phyloP scores from a whole-genome alignment of 257 asterid species.

The Solanum arcanum region DNA sequence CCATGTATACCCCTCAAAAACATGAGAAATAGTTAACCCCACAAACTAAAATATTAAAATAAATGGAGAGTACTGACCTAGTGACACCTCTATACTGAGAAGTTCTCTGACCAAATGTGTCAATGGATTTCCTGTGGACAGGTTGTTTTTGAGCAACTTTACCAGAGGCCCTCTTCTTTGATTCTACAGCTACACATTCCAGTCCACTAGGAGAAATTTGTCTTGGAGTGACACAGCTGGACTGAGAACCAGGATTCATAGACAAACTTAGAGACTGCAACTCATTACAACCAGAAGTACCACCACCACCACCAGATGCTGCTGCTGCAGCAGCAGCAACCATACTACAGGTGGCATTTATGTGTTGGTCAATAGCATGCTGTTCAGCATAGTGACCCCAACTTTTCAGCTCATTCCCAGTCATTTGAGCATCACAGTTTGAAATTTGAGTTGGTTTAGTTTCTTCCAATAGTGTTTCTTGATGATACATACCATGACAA shows the following conservation, averaged over 20 bases:
- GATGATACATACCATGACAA: conserved; percentile 30
- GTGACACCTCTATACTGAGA: conserved; percentile 98
- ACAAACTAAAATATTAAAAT: background rate
- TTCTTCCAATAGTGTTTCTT: conserved; percentile 10
- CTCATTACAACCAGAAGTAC: conserved; percentile 13
- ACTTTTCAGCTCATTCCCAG: conserved; percentile 32
- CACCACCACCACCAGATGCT: background rate
- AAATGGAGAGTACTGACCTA: conserved; percentile 29
- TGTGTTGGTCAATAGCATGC: conserved; percentile 28
- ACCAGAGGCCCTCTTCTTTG: conserved; percentile 53
- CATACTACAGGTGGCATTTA: background rate
- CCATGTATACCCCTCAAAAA: background rate
- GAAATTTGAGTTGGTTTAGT: conserved; percentile 4
- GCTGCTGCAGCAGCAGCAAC: background rate
- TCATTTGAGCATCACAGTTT: conserved; percentile 15
- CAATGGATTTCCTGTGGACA: conserved; percentile 85
- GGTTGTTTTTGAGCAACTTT: conserved; percentile 42
- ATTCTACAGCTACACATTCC: conserved; percentile 27
- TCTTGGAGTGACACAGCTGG: conserved; percentile 60
- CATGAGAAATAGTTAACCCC: background rate
- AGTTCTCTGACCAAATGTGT: conserved; percentile 92
- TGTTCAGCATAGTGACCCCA: conserved; percentile 30
- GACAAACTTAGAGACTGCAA: conserved; percentile 59
- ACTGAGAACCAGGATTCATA: conserved; percentile 81
- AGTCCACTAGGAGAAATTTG: conserved; percentile 41